A percentile compares a stretch with the other conserved stretches of the same genome.
phyloP scores from a whole-genome alignment of 192 early-diverging fungal genomes.

The Radiomyces spectabilis region DNA sequence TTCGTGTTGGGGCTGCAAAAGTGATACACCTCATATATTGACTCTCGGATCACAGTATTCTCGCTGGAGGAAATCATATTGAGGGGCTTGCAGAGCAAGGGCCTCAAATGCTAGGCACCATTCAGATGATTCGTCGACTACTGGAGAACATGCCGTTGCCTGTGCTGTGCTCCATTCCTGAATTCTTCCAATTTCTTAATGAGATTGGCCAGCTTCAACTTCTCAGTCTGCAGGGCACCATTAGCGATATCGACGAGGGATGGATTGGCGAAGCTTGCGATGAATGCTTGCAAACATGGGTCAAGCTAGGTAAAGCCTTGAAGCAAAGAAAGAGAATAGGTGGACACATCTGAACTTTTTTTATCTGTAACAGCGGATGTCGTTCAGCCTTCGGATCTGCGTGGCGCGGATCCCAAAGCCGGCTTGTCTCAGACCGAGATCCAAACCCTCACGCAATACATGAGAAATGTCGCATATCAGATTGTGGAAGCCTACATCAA shows the following conservation, averaged over 20 bases:
- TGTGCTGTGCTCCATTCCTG: constrained; percentile 41
- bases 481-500: constrained; percentile 59
- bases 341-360: background rate
- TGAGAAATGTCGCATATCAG: constrained; percentile 41
- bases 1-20: no score
- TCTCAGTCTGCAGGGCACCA: constrained; percentile 34
- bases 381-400: constrained; percentile 9
- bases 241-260: constrained; percentile 32
- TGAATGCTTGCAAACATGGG: constrained; percentile 55
- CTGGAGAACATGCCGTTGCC: constrained; percentile 42
- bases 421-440: constrained; percentile 8
- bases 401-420: background rate
- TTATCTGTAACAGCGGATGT: constrained; percentile 1
- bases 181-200: constrained; percentile 49
- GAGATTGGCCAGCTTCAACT: constrained; percentile 48
- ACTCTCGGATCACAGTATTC: no score
- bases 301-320: constrained; percentile 28
- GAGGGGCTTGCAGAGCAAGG: constrained; percentile 27
- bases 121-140: constrained; percentile 49
- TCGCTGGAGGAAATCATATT: no score
- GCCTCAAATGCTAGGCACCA: constrained; percentile 34
- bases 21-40: no score
- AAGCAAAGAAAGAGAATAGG: constrained; percentile 3
- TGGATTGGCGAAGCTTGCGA: constrained; percentile 55
- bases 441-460: constrained; percentile 30